Conservation (phyloP, 2,329 filamentous ascomycete genomes). For the Uncinocarpus reesii region DNA sequence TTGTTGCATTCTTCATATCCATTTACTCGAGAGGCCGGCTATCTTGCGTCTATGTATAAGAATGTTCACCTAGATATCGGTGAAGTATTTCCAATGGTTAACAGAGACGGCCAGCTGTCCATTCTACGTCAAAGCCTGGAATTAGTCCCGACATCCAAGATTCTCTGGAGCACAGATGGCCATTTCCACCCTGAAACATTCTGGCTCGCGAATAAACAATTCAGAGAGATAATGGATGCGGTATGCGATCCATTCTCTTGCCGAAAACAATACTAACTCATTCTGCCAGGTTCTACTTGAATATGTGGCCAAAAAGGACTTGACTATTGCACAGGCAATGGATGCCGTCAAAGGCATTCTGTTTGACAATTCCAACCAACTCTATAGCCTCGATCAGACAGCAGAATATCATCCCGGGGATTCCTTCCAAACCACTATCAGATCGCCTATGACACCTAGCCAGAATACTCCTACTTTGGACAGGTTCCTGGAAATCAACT, state of each 20-base stretch:
- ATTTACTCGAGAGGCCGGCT: slow-evolving; percentile 66
- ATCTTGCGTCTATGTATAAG: slow-evolving; percentile 63
- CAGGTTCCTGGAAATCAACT: slow-evolving; percentile 22
- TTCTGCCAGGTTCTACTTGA: slow-evolving; percentile 51
- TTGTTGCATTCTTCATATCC: slow-evolving; percentile 74
- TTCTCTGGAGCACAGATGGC: slow-evolving; percentile 71
- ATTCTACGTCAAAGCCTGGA: slow-evolving; percentile 65
- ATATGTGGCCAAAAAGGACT: slow-evolving; percentile 53
- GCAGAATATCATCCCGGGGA: slow-evolving; percentile 18
- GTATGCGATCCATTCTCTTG: slow-evolving; percentile 35
- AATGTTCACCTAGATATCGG: slow-evolving; percentile 79
- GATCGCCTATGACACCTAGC: neutral
- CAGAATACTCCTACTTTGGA: neutral
- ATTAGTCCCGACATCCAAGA: slow-evolving; percentile 61
- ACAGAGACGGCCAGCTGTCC: slow-evolving; percentile 61
- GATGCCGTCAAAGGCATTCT: slow-evolving; percentile 56
- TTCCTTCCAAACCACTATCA: neutral
- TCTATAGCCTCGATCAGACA: slow-evolving; percentile 53
- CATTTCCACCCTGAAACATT: slow-evolving; percentile 73
- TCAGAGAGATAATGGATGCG: slow-evolving; percentile 58
- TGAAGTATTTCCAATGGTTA: slow-evolving; percentile 70
- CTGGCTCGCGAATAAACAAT: slow-evolving; percentile 60
- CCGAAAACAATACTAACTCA: neutral
- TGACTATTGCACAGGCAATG: slow-evolving; percentile 53
- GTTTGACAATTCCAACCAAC: slow-evolving; percentile 65